These are phyloP conservation scores for Claviceps quebecensis DNA, from an alignment of 2,329 filamentous ascomycete species.

Conservation along the genomic window DNA sequence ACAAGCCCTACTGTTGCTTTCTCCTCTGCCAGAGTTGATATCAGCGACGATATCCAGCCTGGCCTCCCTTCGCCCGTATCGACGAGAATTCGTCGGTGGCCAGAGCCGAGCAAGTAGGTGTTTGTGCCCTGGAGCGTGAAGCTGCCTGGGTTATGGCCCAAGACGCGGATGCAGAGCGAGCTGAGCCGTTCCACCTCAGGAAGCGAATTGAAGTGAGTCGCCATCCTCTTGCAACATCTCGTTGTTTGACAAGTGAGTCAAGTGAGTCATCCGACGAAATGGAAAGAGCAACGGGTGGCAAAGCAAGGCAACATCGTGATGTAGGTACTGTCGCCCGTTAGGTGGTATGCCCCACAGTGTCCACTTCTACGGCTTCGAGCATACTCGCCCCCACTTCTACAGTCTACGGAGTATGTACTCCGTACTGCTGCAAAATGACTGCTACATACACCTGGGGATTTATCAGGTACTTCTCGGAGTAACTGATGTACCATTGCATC, in stretches of 20 bases:
- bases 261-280: not conserved
- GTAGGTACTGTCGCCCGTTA: too few relatives aligned
- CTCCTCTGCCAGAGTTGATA: slow-evolving; percentile 50
- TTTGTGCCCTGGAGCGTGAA: slow-evolving; percentile 70
- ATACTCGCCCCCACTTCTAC: too few relatives aligned
- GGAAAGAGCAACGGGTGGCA: too few relatives aligned
- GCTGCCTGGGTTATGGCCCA: slow-evolving; percentile 86
- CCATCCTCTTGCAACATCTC: slow-evolving; percentile 1
- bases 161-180: slow-evolving; percentile 63
- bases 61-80: slow-evolving; percentile 78
- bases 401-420: too few relatives aligned
- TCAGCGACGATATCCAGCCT: slow-evolving; percentile 56
- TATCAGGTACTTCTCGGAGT: too few relatives aligned
- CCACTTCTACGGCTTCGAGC: too few relatives aligned
- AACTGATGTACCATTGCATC: too few relatives aligned
- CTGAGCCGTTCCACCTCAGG: slow-evolving; percentile 67
- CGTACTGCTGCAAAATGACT: too few relatives aligned
- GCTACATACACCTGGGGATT: too few relatives aligned
- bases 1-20: slow-evolving; percentile 53
- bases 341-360: too few relatives aligned
- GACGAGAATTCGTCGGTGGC: slow-evolving; percentile 59
- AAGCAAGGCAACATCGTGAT: too few relatives aligned
- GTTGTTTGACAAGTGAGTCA: not conserved
- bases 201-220: slow-evolving; percentile 39
- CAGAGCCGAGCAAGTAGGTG: slow-evolving; percentile 80